Base-by-base conservation (phyloP, 2,329 filamentous ascomycete genomes). In the Sphaerulina vaccinii region DNA sequence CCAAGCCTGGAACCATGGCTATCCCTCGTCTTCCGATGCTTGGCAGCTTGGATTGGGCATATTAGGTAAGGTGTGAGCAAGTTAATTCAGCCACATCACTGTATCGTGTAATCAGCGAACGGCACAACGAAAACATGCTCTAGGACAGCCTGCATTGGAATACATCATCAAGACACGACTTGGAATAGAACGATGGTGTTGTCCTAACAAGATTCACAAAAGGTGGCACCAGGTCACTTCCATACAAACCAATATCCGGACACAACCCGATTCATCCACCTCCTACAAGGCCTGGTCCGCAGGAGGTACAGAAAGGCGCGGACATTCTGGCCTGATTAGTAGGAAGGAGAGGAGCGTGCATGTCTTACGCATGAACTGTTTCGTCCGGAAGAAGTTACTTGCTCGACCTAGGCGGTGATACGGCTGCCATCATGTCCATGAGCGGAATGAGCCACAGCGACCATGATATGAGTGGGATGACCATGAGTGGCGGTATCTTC, bases 401-500 rank as follows among this genome's bases (percentile, higher is more conserved):
- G 27, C n/a, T 32, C 10, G 27, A 32, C 39, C 9, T 15, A 10
- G 13, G 2, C 18, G 27, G 13, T n/a, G 6, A 9, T 15, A 7
- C 9, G 33, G 15, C 13, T 24, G 35, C 45, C 45, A 15, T n/a
- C 45, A 49, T 49, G 45, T 49, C 45, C 19, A 48, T 58, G 61
- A 39, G 53, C 51, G 41, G 36, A 5, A 57, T 52, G 52, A 48
- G 36, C 36, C 42, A 61, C 49, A 49, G 51, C 9, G 47, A 56
- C 51, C 54, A 59, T 49, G 56, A 54, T 44, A 62, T 62, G 60
- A 48, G 49, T 29, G 58, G 61, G 24, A 66, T 67, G 65, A 59
- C 54, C 45, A 65, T 65, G 64, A 64, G 58, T 46, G 54, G 51
- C 7, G 59, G 61, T 27, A 49, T 62, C 35, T 65, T 66, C 49